These are phyloP conservation scores for Chimonanthus salicifolius DNA, from an alignment of 164 flowering plant genomes.

Conservation along the genomic window DNA sequence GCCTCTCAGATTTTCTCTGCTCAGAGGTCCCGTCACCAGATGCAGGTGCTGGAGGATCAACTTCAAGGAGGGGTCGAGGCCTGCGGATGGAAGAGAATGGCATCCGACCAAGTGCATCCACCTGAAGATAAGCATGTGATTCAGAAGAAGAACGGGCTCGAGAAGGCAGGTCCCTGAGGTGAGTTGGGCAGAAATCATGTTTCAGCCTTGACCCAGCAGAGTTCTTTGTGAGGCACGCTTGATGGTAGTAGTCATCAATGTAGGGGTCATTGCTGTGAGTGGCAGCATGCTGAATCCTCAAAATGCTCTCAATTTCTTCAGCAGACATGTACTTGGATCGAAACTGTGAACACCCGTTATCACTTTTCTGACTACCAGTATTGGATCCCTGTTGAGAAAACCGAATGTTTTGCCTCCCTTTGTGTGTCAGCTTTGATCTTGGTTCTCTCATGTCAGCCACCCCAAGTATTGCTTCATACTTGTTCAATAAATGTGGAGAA, in stretches of 20 bases:
- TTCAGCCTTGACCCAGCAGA: constrained; percentile 57
- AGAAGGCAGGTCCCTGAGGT: constrained; percentile 64
- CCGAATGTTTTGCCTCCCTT: constrained; percentile 47
- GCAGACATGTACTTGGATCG: constrained; percentile 84
- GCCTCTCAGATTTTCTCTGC: constrained; percentile 55
- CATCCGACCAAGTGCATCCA: constrained; percentile 73
- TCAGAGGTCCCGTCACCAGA: constrained; percentile 39
- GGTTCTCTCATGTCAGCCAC: constrained; percentile 53
- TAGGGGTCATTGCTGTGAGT: constrained; percentile 88
- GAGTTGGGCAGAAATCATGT: constrained; percentile 68
- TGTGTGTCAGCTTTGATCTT: constrained; percentile 51
- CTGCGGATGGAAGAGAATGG: constrained; percentile 74
- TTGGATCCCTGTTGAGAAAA: constrained; percentile 59
- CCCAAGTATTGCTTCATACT: constrained; percentile 36
- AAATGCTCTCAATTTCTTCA: constrained; percentile 86
- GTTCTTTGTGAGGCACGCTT: constrained; percentile 76
- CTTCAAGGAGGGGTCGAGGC: constrained; percentile 88
- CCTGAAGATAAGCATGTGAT: constrained; percentile 55
- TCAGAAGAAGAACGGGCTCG: constrained; percentile 54
- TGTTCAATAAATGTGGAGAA: constrained; percentile 30
- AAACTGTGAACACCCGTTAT: constrained; percentile 53
- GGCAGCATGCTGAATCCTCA: constrained; percentile 82
- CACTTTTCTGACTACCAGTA: constrained; percentile 52
- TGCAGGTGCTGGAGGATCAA: constrained; percentile 46
- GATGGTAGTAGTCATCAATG: constrained; percentile 87